phyloP scores from a whole-genome alignment of 2,329 filamentous ascomycete species.

The Calonectria pseudoreteaudii region DNA sequence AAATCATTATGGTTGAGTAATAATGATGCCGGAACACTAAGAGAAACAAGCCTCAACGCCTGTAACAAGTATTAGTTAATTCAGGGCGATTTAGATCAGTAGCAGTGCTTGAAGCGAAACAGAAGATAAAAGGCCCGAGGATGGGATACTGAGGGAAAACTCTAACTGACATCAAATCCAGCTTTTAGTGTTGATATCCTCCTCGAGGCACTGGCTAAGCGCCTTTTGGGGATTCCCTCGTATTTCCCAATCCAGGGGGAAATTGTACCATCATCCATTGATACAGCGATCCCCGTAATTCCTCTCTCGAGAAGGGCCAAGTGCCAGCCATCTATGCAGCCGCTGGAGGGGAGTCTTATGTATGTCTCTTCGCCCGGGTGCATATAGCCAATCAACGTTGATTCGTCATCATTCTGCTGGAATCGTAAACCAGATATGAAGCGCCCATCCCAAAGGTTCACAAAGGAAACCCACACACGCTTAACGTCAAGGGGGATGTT shows the following conservation, averaged over 20 bases:
- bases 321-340: not conserved
- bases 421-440: constrained; percentile 1
- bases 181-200: not conserved
- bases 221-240: not conserved
- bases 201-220: not conserved
- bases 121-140: not conserved
- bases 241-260: not conserved
- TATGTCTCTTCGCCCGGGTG: not conserved
- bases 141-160: not conserved
- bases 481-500: not conserved
- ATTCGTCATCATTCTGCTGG: not conserved
- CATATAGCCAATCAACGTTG: not conserved
- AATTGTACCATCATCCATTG: not conserved
- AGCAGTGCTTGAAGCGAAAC: not conserved
- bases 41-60: not conserved
- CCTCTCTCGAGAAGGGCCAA: not conserved
- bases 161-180: not conserved
- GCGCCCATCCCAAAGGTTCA: not conserved
- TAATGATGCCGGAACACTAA: not conserved
- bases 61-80: not conserved
- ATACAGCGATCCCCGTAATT: not conserved
- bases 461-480: not conserved
- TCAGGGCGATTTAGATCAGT: not conserved
- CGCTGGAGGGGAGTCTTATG: not conserved
- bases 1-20: no score